These are phyloP conservation scores for Cryptosporidium andersoni DNA, from an alignment of 169 alveolate species.

Conservation along the genomic window DNA sequence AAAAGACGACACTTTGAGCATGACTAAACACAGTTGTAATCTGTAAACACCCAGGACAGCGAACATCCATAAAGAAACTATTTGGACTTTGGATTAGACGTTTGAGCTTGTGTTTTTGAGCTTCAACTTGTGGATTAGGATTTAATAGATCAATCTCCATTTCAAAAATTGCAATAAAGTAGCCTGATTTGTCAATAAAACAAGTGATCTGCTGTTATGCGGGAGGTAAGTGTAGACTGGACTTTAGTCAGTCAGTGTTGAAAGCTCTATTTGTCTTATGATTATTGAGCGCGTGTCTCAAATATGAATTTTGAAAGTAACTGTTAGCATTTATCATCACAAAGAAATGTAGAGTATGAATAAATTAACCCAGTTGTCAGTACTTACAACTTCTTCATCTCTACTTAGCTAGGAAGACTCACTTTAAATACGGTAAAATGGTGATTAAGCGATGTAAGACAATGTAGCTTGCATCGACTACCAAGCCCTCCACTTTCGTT, in stretches of 20 bases:
- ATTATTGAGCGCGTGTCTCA: neutral
- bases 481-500: slow-evolving; percentile 79
- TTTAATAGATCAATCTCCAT: slow-evolving; percentile 96
- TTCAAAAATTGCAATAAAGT: slow-evolving; percentile 13
- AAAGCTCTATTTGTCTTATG: neutral
- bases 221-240: no score
- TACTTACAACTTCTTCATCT: no score
- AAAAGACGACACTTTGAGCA: slow-evolving; percentile 92
- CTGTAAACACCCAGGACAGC: slow-evolving; percentile 95
- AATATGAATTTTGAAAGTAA: no score
- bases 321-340: no score
- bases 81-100: slow-evolving; percentile 97
- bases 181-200: neutral
- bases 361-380: no score
- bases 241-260: no score
- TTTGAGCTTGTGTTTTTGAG: slow-evolving; percentile 94
- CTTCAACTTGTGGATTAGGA: slow-evolving; percentile 94
- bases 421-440: slow-evolving; percentile 79
- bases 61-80: slow-evolving; percentile 97
- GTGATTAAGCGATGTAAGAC: slow-evolving; percentile 79
- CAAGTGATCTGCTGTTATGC: neutral
- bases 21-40: slow-evolving; percentile 94
- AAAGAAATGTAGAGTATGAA: no score
- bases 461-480: slow-evolving; percentile 80
- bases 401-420: no score